These are phyloP conservation scores for Butyriboletus regius DNA, from an alignment of 1,284 basidiomycete genomes.

Conservation along the genomic window DNA sequence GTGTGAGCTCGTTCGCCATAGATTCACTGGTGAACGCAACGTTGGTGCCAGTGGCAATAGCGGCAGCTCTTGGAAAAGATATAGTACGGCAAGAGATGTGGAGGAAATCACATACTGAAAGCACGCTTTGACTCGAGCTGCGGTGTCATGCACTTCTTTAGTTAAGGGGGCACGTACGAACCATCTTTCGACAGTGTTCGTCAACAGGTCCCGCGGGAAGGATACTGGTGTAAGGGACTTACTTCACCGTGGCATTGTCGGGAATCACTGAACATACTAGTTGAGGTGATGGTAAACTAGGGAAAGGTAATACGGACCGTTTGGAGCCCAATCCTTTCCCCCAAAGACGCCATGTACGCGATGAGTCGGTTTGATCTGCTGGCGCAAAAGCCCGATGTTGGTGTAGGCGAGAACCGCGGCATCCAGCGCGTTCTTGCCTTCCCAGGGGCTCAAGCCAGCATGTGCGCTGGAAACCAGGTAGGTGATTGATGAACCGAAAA, in stretches of 20 bases:
- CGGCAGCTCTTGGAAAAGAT: constrained; percentile 16
- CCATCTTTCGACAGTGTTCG: constrained; percentile 38
- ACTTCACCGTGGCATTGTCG: constrained; percentile 63
- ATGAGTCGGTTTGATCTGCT: constrained; percentile 59
- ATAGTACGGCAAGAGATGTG: background rate
- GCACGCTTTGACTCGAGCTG: constrained; percentile 57
- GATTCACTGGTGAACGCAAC: constrained; percentile 41
- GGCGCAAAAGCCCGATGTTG: constrained; percentile 64
- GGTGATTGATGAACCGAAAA: background rate
- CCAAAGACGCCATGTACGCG: constrained; percentile 61
- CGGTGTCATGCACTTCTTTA: constrained; percentile 50
- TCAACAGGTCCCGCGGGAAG: background rate
- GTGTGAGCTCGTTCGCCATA: constrained; percentile 53
- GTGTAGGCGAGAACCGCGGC: constrained; percentile 70
- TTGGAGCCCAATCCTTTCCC: constrained; percentile 56
- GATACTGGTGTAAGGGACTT: constrained; percentile 10
- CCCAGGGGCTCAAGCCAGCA: constrained; percentile 65
- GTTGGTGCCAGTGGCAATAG: constrained; percentile 60
- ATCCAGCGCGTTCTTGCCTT: constrained; percentile 69
- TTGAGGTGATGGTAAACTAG: background rate
- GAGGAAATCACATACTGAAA: constrained; percentile 51
- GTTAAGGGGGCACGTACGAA: constrained; percentile 63
- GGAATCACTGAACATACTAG: constrained; percentile 56
- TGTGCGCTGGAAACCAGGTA: constrained; percentile 45
- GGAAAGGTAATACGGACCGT: constrained; percentile 38